Evolutionary conservation across 192 early-diverging fungal genomes (phyloP), one percentile per base, ranked within the genome.

Genomic region (Geranomyces variabilis): DNA sequence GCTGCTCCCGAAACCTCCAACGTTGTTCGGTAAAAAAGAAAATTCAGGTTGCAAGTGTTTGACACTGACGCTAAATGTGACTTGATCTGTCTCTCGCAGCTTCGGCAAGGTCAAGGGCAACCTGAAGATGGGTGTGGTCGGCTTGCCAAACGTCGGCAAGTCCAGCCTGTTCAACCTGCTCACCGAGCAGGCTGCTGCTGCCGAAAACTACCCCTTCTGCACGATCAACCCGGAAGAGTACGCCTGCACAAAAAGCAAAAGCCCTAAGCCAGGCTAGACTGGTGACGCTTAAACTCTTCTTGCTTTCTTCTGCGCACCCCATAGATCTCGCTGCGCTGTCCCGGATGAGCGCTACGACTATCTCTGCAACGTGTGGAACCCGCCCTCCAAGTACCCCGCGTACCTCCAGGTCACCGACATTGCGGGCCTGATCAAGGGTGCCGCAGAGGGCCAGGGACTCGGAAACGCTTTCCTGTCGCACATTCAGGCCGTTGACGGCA

Each of bases 391-490:
- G 17, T 82, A 86, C 15, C 88, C 89, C 17, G 90, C 90, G 26
- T 92, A 85, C 82, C 88, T 98, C 65, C 92, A 93, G 5, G 91
- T 97, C 24, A 94, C 93, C 70, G 96, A 98, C 79, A 98, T 98
- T 81, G 96, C 96, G 70, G 96, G 96, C 29, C 87, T 98, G 58
- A 94, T 98, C 31, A 93, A 94, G 79, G 83, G 83, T 13, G 84
- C 84, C 1, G 60, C 69, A 3, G 74, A 77, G 34, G 84, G 84
- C 8, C 63, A 77, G 51, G 84, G 84, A 21, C 78, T 85, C 61
- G 92, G 96, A 63, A 98, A 98, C 71, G 90, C 92, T 67, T 98
- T 98, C 87, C 81, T 98, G 84, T 92, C 92, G 29, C 92, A 97
- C 79, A 90, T 98, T 34, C 60, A 77, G 34, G 83, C 85, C 44